These are phyloP conservation scores for Naganishia liquefaciens DNA, from an alignment of 1,284 basidiomycete genomes.

Conservation along the genomic window DNA sequence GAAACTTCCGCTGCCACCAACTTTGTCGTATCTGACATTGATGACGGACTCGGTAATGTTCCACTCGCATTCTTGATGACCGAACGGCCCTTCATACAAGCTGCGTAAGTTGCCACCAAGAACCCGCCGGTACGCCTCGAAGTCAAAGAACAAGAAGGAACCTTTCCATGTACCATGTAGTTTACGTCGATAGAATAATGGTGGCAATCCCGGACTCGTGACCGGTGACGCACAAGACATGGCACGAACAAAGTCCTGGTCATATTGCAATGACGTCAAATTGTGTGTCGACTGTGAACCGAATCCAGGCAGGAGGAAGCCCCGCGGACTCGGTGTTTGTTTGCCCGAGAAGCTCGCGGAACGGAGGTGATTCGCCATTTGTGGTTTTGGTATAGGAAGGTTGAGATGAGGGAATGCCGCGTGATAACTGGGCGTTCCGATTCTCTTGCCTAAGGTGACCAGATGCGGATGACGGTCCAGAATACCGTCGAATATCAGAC, in stretches of 20 bases:
- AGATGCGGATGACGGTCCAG: slow-evolving; percentile 31
- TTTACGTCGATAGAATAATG: slow-evolving; percentile 51
- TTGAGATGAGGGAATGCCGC: slow-evolving; percentile 21
- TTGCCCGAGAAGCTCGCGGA: too few species aligned
- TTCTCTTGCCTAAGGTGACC: slow-evolving; percentile 26
- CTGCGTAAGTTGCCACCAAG: slow-evolving; percentile 54
- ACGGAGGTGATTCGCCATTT: neutral
- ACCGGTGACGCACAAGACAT: slow-evolving; percentile 55
- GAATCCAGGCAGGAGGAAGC: neutral
- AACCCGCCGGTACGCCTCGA: slow-evolving; percentile 57
- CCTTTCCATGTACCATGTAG: slow-evolving; percentile 59
- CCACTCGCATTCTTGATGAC: slow-evolving; percentile 48
- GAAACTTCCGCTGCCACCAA: slow-evolving; percentile 48
- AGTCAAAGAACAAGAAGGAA: slow-evolving; percentile 59
- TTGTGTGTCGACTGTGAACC: neutral
- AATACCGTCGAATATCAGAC: slow-evolving; percentile 20
- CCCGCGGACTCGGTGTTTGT: neutral
- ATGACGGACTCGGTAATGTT: slow-evolving; percentile 50
- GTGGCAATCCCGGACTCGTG: slow-evolving; percentile 53
- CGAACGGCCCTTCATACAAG: slow-evolving; percentile 52
- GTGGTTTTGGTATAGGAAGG: neutral
- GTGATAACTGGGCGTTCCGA: slow-evolving; percentile 18
- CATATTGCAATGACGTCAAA: slow-evolving; percentile 33
- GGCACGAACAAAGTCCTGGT: slow-evolving; percentile 54
- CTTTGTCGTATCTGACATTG: slow-evolving; percentile 45